A percentile compares a stretch with the other conserved stretches of the same genome.
Conservation (phyloP, 1,139 yeast species). For the Yamadazyma buinensis region DNA sequence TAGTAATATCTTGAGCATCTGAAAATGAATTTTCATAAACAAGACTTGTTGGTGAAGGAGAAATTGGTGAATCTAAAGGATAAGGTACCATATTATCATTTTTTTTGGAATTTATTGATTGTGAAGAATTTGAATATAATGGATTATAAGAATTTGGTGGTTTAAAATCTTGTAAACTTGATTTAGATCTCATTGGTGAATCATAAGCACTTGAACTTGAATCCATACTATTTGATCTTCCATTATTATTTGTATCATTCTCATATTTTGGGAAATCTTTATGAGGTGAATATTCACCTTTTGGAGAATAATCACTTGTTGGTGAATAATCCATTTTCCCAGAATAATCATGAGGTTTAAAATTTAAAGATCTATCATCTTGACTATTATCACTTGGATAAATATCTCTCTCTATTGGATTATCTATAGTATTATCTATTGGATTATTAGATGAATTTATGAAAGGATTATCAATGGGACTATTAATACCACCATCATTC, state of each 20-base stretch:
- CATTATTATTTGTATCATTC: neutral
- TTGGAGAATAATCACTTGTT: too few species aligned
- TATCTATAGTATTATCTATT: neutral
- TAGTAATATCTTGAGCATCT: slow-evolving; percentile 1
- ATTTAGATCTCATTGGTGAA: slow-evolving; percentile 4
- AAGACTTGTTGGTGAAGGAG: slow-evolving; percentile 13
- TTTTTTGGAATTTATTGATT: slow-evolving; percentile 4
- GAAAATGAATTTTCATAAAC: slow-evolving; percentile 3
- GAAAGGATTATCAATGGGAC: neutral
- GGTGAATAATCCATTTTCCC: too few species aligned
- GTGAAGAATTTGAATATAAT: slow-evolving; percentile 11
- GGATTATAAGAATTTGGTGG: slow-evolving; percentile 7
- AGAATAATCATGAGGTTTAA: neutral
- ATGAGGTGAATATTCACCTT: neutral
- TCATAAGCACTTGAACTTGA: slow-evolving; percentile 6
- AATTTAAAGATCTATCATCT: neutral
- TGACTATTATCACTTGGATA: neutral
- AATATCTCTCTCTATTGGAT: neutral
- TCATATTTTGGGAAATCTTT: neutral
- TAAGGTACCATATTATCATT: slow-evolving; percentile 12
- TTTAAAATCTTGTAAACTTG: slow-evolving; percentile 3
- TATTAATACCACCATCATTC: neutral
- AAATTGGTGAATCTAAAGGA: slow-evolving; percentile 18
- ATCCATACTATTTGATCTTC: neutral
- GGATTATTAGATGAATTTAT: neutral